phyloP scores from a whole-genome alignment of 306 rosid species.

The Vachellia collinsii region DNA sequence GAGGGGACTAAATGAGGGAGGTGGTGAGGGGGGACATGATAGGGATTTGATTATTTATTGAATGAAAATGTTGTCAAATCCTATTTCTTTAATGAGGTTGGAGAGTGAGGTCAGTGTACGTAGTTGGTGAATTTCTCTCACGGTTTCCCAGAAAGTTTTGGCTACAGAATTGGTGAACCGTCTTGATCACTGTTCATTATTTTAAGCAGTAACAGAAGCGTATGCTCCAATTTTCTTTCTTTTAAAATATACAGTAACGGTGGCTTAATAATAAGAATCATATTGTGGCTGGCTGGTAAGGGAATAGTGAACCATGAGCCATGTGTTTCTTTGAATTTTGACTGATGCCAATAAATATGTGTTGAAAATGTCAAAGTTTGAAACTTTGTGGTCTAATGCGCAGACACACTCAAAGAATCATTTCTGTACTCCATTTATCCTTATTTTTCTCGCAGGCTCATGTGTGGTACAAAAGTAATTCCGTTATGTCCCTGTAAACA shows the following conservation, averaged over 20 bases:
- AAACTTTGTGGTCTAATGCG: not conserved
- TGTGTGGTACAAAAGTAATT: constrained; percentile 19
- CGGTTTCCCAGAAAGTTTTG: constrained; percentile 46
- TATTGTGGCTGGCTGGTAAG: constrained; percentile 6
- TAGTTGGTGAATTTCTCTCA: constrained; percentile 52
- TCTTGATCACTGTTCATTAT: constrained; percentile 47
- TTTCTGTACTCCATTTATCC: constrained; percentile 6
- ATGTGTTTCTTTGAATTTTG: constrained; percentile 39
- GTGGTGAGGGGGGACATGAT: constrained; percentile 46
- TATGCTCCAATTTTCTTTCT: constrained; percentile 35
- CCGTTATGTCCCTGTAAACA: constrained; percentile 27
- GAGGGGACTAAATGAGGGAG: constrained; percentile 51
- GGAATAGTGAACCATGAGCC: constrained; percentile 7
- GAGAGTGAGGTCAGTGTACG: constrained; percentile 46
- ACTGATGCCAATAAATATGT: constrained; percentile 22
- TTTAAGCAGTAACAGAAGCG: constrained; percentile 36
- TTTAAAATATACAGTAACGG: constrained; percentile 24
- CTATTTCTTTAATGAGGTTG: constrained; percentile 41
- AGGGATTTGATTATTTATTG: constrained; percentile 30
- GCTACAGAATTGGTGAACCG: constrained; percentile 56
- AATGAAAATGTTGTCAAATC: constrained; percentile 39
- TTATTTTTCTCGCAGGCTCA: constrained; percentile 1
- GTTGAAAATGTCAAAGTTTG: constrained; percentile 16
- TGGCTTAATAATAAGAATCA: constrained; percentile 13
- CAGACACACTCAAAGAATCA: not conserved